phyloP scores from a whole-genome alignment of 2,329 filamentous ascomycete genomes.

The Penicillium freii region DNA sequence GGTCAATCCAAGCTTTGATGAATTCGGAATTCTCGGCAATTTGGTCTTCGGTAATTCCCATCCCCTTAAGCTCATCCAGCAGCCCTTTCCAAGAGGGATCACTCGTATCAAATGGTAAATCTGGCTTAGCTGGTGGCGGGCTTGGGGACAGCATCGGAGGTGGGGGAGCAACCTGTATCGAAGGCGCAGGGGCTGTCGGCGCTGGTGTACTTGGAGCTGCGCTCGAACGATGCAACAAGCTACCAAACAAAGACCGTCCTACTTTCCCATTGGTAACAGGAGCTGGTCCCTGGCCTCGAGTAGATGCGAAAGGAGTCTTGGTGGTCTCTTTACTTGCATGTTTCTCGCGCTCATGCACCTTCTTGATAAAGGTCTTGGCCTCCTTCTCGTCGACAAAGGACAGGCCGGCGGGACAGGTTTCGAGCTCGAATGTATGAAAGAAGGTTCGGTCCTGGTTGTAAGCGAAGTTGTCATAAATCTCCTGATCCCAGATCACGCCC shows the following conservation, averaged over 20 bases:
- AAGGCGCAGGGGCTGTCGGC: conserved; percentile 26
- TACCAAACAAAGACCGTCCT: conserved; percentile 54
- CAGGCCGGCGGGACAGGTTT: conserved; percentile 83
- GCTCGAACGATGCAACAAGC: conserved; percentile 50
- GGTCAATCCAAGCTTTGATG: conserved; percentile 65
- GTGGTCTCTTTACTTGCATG: conserved; percentile 86
- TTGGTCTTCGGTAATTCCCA: conserved; percentile 68
- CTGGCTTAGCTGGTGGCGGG: conserved; percentile 29
- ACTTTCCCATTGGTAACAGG: conserved; percentile 46
- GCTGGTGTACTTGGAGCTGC: conserved; percentile 37
- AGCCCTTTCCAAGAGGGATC: conserved; percentile 63
- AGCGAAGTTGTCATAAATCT: conserved; percentile 90
- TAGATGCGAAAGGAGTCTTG: conserved; percentile 67
- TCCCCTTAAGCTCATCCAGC: conserved; percentile 59
- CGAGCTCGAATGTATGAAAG: conserved; percentile 95
- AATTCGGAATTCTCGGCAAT: conserved; percentile 67
- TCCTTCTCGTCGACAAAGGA: conserved; percentile 98
- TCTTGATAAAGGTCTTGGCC: conserved; percentile 94
- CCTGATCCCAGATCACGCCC: conserved; percentile 94
- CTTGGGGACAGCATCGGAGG: conserved; percentile 28
- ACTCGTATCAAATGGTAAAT: conserved; percentile 56
- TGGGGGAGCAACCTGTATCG: conserved; percentile 35
- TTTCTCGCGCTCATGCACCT: conserved; percentile 94
- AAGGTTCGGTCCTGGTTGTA: conserved; percentile 98
- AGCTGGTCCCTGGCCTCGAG: conserved; percentile 49